A percentile compares a stretch with the other conserved stretches of the same genome.
Evolutionary conservation across 2,329 filamentous ascomycete genomes (phyloP).

Genomic region (Aspergillus sp.): DNA sequence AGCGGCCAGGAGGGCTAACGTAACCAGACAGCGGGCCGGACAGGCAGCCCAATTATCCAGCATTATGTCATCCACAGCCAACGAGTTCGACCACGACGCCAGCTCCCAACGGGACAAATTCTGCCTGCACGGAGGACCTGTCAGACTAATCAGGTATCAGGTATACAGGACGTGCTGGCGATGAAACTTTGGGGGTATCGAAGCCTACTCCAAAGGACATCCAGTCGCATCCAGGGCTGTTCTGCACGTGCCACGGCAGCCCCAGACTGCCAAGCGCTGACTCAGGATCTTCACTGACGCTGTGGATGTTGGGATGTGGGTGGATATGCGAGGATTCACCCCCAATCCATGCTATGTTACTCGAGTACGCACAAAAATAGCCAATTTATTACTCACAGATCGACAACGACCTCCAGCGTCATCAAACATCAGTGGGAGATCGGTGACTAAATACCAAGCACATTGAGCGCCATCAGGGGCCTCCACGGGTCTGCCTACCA

Average conservation of each 20-base stretch:
- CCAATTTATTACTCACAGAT: background rate
- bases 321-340: background rate
- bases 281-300: background rate
- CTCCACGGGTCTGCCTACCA: background rate
- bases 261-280: background rate
- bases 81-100: background rate
- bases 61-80: background rate
- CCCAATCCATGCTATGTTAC: background rate
- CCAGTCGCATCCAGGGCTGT: background rate
- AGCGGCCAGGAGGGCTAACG: too few relatives aligned
- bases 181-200: background rate
- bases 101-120: background rate
- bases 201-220: background rate
- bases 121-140: background rate
- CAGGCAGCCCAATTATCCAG: too few relatives aligned
- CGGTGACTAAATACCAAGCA: background rate
- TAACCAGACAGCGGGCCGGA: too few relatives aligned
- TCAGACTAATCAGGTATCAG: background rate
- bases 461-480: background rate
- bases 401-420: background rate
- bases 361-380: background rate
- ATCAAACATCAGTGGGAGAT: background rate
- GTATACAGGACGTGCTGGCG: background rate
- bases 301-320: background rate
- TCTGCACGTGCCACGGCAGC: too few relatives aligned